A percentile compares a stretch with the other conserved stretches of the same genome.
Conservation (phyloP, 2,329 filamentous ascomycete species). For the Aspergillus sp. region DNA sequence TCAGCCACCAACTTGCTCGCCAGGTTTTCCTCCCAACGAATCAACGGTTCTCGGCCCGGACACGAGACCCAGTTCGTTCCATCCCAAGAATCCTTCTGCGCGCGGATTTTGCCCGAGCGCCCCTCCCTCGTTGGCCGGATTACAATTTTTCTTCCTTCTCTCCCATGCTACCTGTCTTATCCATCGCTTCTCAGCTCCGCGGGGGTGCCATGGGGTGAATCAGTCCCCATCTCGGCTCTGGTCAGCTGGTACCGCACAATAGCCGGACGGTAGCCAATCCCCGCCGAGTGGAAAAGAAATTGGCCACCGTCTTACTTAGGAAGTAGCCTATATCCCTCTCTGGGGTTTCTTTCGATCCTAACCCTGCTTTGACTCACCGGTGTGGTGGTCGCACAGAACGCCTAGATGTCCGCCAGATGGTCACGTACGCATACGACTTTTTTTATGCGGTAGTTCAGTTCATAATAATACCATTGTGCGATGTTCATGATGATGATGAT, state of each 20-base stretch:
- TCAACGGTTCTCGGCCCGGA: conserved; percentile 1
- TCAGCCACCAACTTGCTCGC: background rate
- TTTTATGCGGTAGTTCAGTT: background rate
- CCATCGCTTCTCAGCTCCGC: too few relatives aligned
- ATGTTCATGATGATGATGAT: background rate
- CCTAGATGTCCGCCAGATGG: background rate
- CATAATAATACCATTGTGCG: background rate
- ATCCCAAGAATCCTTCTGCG: background rate
- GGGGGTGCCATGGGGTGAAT: background rate
- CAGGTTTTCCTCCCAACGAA: background rate
- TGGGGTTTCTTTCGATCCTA: background rate
- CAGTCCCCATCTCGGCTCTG: background rate
- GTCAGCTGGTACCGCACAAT: background rate
- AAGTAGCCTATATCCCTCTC: background rate
- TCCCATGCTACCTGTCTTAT: too few relatives aligned
- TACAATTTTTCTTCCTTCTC: background rate
- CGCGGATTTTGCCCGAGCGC: background rate
- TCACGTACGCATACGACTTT: background rate
- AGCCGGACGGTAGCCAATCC: background rate
- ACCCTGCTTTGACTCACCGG: background rate
- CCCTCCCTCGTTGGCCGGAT: background rate
- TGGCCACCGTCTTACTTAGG: background rate
- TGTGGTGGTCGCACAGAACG: background rate
- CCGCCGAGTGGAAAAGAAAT: background rate
- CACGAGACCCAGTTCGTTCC: conserved; percentile 1